Percentiles rank a stretch among this genome's conserved stretches.
phyloP scores from a whole-genome alignment of 768 basidiomycete genomes.

The Mrakia frigida region DNA sequence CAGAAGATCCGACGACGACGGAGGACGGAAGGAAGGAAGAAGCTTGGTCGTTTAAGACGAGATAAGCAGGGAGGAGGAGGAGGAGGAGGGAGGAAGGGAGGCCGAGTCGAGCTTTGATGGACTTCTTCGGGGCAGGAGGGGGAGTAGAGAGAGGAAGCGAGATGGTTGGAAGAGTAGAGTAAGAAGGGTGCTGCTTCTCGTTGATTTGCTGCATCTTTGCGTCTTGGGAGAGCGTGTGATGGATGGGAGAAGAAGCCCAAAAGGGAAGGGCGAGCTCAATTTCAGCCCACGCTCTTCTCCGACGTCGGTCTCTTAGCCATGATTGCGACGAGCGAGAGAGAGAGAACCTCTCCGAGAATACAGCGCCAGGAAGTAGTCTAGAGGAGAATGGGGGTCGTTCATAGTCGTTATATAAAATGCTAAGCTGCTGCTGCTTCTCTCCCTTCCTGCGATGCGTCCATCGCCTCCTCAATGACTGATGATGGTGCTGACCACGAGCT shows the following conservation, averaged over 20 bases:
- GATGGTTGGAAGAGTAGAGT: not conserved
- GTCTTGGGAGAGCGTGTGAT: too few relatives aligned
- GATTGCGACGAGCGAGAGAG: too few relatives aligned
- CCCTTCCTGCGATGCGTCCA: too few relatives aligned
- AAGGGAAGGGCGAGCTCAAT: too few relatives aligned
- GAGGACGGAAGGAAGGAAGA: not conserved
- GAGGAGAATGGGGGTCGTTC: too few relatives aligned
- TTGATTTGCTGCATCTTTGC: not conserved
- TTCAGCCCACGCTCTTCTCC: too few relatives aligned
- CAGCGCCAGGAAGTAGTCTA: too few relatives aligned
- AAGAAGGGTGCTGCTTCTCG: not conserved
- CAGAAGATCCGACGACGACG: not conserved
- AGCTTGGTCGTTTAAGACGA: not conserved
- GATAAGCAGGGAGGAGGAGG: not conserved
- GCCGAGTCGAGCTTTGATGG: not conserved
- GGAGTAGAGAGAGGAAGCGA: not conserved
- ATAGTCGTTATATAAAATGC: too few relatives aligned
- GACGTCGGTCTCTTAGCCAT: too few relatives aligned
- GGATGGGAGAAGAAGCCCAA: too few relatives aligned
- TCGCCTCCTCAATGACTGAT: not conserved
- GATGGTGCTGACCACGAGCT: constrained; percentile 12
- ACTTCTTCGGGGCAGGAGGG: not conserved
- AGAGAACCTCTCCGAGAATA: too few relatives aligned
- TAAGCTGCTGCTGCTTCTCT: not conserved
- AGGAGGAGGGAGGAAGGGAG: not conserved